Conservation (phyloP, 257 asterid genomes). For the Penstemon barbatus region DNA sequence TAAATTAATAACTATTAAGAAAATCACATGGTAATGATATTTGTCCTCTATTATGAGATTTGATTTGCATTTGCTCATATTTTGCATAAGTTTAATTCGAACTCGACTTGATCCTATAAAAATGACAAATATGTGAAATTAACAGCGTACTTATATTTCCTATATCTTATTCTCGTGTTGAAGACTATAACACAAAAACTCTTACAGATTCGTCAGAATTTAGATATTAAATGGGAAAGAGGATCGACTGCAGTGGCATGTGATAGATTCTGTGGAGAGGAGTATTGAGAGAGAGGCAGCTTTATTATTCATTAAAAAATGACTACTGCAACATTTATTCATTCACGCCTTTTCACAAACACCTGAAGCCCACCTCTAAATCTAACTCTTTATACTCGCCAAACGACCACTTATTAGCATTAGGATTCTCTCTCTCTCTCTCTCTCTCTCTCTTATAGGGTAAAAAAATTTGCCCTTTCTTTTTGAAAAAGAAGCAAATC, state of each 20-base stretch:
- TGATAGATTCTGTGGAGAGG: slow-evolving; percentile 14
- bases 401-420: too few relatives aligned
- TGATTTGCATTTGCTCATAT: neutral
- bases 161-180: too few relatives aligned
- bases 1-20: neutral
- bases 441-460: too few relatives aligned
- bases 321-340: slow-evolving; percentile 23
- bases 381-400: neutral
- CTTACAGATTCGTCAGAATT: neutral
- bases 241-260: slow-evolving; percentile 26
- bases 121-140: too few relatives aligned
- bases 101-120: too few relatives aligned
- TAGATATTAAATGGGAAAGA: slow-evolving; percentile 4
- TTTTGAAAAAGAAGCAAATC: too few relatives aligned
- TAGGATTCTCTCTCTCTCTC: too few relatives aligned
- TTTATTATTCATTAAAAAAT: neutral
- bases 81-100: too few relatives aligned
- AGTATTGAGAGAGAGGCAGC: slow-evolving; percentile 1
- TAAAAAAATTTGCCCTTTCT: too few relatives aligned
- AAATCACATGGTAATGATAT: neutral
- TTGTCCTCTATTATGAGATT: neutral
- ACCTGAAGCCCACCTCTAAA: slow-evolving; percentile 14
- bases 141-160: too few relatives aligned
- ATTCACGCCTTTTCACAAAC: slow-evolving; percentile 18
- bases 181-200: too few relatives aligned